These are phyloP conservation scores for Boeremia lycopersici DNA, from an alignment of 2,329 filamentous ascomycete species.

Conservation along the genomic window DNA sequence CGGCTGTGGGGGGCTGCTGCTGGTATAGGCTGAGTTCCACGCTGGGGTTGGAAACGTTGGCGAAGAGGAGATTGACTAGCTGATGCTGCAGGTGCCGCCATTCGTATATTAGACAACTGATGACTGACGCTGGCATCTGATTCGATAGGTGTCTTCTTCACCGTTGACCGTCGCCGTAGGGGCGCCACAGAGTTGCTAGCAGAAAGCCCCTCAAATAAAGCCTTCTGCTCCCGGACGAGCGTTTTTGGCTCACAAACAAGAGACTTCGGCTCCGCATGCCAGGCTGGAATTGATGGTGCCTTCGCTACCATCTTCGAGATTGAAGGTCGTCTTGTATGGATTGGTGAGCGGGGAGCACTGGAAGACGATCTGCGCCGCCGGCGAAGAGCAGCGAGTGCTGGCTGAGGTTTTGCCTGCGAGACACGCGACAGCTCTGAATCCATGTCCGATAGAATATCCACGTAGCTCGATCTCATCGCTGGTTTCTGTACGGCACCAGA, in stretches of 20 bases:
- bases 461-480: slow-evolving; percentile 26
- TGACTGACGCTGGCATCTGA: slow-evolving; percentile 39
- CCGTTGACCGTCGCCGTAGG: slow-evolving; percentile 4
- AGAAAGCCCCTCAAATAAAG: slow-evolving; percentile 26
- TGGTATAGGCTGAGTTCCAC: not conserved
- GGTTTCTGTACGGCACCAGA: slow-evolving; percentile 11
- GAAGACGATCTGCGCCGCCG: slow-evolving; percentile 31
- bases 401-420: slow-evolving; percentile 23
- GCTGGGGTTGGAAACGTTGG: not conserved
- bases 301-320: slow-evolving; percentile 21
- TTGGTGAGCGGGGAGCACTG: slow-evolving; percentile 24
- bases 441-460: slow-evolving; percentile 40
- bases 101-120: slow-evolving; percentile 24
- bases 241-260: slow-evolving; percentile 12
- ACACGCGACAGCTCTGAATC: slow-evolving; percentile 33
- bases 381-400: slow-evolving; percentile 16
- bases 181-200: slow-evolving; percentile 9
- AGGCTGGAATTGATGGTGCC: slow-evolving; percentile 18
- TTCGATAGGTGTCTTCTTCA: slow-evolving; percentile 27
- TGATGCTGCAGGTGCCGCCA: slow-evolving; percentile 7
- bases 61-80: slow-evolving; percentile 2
- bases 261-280: slow-evolving; percentile 19
- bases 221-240: slow-evolving; percentile 17
- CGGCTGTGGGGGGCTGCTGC: not conserved
- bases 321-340: slow-evolving; percentile 26